Conservation (phyloP, 2,329 filamentous ascomycete species). For the Penicillium psychrosexuale region DNA sequence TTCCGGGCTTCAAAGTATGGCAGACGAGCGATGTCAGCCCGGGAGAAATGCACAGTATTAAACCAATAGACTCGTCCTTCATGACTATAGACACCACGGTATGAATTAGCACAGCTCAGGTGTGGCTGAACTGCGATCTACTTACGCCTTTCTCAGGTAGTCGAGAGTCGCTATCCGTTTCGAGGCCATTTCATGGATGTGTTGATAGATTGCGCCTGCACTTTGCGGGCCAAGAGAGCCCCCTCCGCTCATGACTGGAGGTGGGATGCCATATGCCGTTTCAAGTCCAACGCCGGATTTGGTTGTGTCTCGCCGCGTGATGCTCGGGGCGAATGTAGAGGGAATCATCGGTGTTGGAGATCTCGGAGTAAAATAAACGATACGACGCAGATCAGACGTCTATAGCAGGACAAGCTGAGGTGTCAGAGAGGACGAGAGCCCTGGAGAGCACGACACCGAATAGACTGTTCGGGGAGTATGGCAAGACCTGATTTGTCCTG, state of each 20-base stretch:
- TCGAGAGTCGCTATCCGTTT: conserved; percentile 94
- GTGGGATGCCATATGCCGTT: conserved; percentile 21
- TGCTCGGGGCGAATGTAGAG: conserved; percentile 33
- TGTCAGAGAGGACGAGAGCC: not conserved
- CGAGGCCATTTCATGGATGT: conserved; percentile 78
- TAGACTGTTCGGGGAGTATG: not conserved
- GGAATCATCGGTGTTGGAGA: conserved; percentile 29
- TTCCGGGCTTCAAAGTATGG: conserved; percentile 82
- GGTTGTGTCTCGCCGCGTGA: conserved; percentile 35
- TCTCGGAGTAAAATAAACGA: not conserved
- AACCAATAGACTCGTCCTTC: conserved; percentile 97
- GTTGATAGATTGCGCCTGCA: conserved; percentile 58
- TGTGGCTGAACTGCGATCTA: conserved; percentile 20
- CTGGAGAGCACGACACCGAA: not conserved
- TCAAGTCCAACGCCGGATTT: conserved; percentile 35
- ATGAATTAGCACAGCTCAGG: conserved; percentile 11
- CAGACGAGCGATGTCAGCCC: conserved; percentile 73
- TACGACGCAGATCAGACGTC: not conserved
- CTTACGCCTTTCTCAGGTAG: conserved; percentile 87
- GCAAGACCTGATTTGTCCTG: not conserved
- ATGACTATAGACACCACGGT: conserved; percentile 56
- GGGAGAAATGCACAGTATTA: conserved; percentile 90
- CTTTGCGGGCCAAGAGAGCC: conserved; percentile 46
- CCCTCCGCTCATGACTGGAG: conserved; percentile 31
- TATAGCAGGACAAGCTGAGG: not conserved